Conservation (phyloP, 2,329 filamentous ascomycete genomes). For the Alternaria sp. region DNA sequence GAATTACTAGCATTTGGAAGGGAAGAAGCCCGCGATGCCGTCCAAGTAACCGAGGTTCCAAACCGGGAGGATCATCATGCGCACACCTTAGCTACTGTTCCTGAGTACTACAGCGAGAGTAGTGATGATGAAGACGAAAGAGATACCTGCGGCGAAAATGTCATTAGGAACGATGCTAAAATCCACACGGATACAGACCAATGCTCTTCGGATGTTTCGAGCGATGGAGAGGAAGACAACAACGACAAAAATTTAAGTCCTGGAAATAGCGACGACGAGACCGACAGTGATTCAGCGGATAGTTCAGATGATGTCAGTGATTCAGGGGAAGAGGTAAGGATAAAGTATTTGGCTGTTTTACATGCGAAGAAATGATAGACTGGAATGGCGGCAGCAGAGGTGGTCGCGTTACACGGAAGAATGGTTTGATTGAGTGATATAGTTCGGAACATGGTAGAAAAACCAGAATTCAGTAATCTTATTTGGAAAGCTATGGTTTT, state of each 20-base stretch:
- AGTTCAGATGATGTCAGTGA: not conserved
- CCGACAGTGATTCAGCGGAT: not conserved
- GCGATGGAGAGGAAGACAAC: not conserved
- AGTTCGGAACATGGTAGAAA: not conserved
- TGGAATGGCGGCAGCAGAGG: not conserved
- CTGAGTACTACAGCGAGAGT: not conserved
- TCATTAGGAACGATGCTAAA: not conserved
- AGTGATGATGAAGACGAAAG: not conserved
- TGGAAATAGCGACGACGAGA: not conserved
- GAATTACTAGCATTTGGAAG: too few species aligned
- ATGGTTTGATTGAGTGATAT: not conserved
- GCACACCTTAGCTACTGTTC: not conserved
- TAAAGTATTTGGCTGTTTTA: not conserved
- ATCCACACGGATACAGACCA: not conserved
- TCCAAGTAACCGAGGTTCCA: not conserved
- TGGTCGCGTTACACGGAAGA: not conserved
- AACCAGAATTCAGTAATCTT: not conserved
- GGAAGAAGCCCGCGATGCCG: not conserved
- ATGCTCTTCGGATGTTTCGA: not conserved
- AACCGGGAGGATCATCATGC: not conserved
- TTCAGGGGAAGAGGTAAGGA: not conserved
- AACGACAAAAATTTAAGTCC: not conserved
- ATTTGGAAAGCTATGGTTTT: not conserved
- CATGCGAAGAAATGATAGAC: not conserved
- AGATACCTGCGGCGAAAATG: not conserved